These are phyloP conservation scores for Brettanomyces nanus DNA, from an alignment of 805 yeast genomes.

Conservation along the genomic window DNA sequence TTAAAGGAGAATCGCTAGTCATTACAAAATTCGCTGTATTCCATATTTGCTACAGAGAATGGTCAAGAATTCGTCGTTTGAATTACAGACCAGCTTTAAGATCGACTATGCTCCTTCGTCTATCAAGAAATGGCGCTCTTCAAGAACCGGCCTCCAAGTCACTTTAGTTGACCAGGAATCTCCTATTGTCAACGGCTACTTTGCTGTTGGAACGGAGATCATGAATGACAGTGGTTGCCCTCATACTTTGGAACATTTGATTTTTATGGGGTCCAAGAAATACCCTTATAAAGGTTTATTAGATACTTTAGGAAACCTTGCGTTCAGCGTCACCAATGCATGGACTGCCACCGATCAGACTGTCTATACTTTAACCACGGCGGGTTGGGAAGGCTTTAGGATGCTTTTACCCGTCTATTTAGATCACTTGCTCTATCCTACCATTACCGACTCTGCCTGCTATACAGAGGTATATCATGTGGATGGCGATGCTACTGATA, in stretches of 20 bases:
- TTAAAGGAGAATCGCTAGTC: too few relatives aligned
- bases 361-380: constrained; percentile 82
- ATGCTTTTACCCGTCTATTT: constrained; percentile 78
- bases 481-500: constrained; percentile 84
- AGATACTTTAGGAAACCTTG: constrained; percentile 77
- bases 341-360: constrained; percentile 97
- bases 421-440: constrained; percentile 81
- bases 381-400: constrained; percentile 94
- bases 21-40: too few relatives aligned
- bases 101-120: constrained; percentile 70
- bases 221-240: constrained; percentile 86
- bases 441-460: constrained; percentile 83
- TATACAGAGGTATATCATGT: constrained; percentile 91
- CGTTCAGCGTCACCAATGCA: constrained; percentile 85
- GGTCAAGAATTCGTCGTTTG: constrained; percentile 26
- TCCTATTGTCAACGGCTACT: constrained; percentile 87
- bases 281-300: constrained; percentile 88
- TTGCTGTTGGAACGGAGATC: constrained; percentile 93
- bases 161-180: constrained; percentile 71
- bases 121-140: constrained; percentile 70
- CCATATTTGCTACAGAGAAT: too few relatives aligned
- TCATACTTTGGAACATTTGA: constrained; percentile 88
- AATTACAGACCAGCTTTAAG: constrained; percentile 41
- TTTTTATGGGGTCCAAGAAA: constrained; percentile 87
- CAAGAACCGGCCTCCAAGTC: constrained; percentile 74